Evolutionary conservation across 768 basidiomycete species (phyloP), one percentile per base, ranked within the genome.

Genomic region (Rhizopogon rudus): DNA sequence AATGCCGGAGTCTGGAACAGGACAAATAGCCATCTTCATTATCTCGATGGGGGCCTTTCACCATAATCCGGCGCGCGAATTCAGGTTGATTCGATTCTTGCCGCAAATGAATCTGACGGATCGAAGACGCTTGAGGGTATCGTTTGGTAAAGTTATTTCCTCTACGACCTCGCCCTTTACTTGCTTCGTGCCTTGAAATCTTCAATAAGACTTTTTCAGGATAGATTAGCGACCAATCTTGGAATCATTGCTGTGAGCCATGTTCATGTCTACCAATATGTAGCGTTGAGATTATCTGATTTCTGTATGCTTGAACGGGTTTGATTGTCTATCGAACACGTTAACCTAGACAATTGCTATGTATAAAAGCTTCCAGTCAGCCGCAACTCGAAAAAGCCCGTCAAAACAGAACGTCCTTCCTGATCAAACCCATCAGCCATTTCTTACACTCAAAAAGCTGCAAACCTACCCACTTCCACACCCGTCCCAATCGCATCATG

Each of bases 131-230:
- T 55, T 57, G 57, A 59, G 65, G 63, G 48, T 53, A 37, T 49
- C 48, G 57, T 67, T 66, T 70, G 66, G 66, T 66, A 62, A 70
- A 37, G 49, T 41, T 40, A 33, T 54, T 59, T 9, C 57, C 53
- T 56, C 52, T 56, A 25, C 37, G 40, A 48, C 49, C 25, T 53
- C 45, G 53, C 51, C 49, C 59, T 56, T 44, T 59, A 56, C 62
- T 64, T 58, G 57, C 40, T 56, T 57, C 40, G 57, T 45, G 52
- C 66, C 65, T 61, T 59, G 55, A 57, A 56, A 65, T 40, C 31
- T 40, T 45, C 56, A 65, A 69, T 69, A 66, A 71, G 40, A 57
- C 71, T 68, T 55, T 65, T 67, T 71, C 51, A 35, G 68, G 68
- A 49, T 71, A 69, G 60, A 69, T 69, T 71, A 60, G 55, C 49